phyloP scores from a whole-genome alignment of 2,329 filamentous ascomycete species.

The Fusarium chuoi region DNA sequence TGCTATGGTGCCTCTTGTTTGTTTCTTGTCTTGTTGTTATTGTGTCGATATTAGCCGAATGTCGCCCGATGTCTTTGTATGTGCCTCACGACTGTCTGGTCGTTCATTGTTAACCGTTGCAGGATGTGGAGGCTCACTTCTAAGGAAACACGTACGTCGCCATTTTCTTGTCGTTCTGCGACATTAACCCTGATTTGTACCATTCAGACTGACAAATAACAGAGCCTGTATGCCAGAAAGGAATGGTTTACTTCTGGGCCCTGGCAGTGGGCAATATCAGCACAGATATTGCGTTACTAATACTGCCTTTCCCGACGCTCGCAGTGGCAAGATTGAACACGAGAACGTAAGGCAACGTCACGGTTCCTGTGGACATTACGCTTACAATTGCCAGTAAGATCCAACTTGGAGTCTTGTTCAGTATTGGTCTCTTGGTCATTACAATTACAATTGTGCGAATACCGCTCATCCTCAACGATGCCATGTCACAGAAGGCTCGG shows the following conservation, averaged over 20 bases:
- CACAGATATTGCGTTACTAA: conserved; percentile 42
- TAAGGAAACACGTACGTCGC: neutral
- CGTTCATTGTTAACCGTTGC: neutral
- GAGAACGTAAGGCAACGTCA: neutral
- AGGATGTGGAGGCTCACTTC: conserved; percentile 21
- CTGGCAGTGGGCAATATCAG: conserved; percentile 43
- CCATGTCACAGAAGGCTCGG: conserved; percentile 43
- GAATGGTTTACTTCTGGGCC: conserved; percentile 34
- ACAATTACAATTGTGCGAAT: conserved; percentile 42
- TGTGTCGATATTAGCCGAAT: conserved; percentile 39
- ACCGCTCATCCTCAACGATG: conserved; percentile 42
- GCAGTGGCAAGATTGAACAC: conserved; percentile 9
- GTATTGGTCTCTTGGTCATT: conserved; percentile 39
- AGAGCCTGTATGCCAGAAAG: conserved; percentile 21
- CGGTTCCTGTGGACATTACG: no score
- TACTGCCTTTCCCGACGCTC: conserved; percentile 43
- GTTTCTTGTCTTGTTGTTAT: conserved; percentile 37
- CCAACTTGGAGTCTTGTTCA: conserved; percentile 38
- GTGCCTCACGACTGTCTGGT: neutral
- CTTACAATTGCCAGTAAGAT: neutral
- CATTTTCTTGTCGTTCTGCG: no score
- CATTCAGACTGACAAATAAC: neutral
- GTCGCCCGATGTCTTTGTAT: conserved; percentile 38
- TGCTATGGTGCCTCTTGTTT: conserved; percentile 36
- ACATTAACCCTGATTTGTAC: neutral